Evolutionary conservation across 2,329 filamentous ascomycete genomes (phyloP), one percentile per base, ranked within the genome.

Genomic region (Colletotrichum cuscutae): DNA sequence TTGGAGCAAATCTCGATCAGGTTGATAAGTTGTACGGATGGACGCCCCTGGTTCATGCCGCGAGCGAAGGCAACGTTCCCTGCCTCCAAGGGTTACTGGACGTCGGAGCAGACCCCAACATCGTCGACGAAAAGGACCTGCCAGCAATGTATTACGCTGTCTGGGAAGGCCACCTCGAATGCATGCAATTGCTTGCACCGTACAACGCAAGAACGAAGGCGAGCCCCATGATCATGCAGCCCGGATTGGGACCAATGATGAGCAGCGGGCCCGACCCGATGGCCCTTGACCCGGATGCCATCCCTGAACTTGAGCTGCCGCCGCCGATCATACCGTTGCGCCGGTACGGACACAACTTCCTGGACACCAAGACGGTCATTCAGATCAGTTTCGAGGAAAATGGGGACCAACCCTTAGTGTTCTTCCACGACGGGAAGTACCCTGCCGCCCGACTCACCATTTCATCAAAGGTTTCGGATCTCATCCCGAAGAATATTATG

Each of bases 91-190:
- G 92, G 1, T 87, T 99, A 4, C 87, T 99, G 12, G 90, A 95
- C 65, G 90, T 93, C 75, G 93, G 93, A 8, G 95, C 93, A 4
- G 91, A 97, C 77, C 89, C 93, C 1, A 92, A 92, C 75, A 93
- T 95, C 67, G 84, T 94, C 56, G 97, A 99, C 79, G 97, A 99
- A 83, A 99, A 98, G 80, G 93, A 92, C 19, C 88, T 98, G 4
- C 95, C 95, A 2, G 95, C 97, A 32, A 95, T 98, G 92, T 99
- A 99, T 82, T 99, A 99, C 82, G 97, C 97, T 15, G 96, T 95
- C 0, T 99, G 97, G 97, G 97, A 99, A 84, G 97, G 97, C 0
- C 94, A 98, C 80, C 84, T 98, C 67, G 93, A 96, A 78, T 98
- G 97, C 84, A 98, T 99, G 94, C 92, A 93, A 78, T 88, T 98